phyloP scores from a whole-genome alignment of 2,329 filamentous ascomycete species.

The Delphinella strobiligena region DNA sequence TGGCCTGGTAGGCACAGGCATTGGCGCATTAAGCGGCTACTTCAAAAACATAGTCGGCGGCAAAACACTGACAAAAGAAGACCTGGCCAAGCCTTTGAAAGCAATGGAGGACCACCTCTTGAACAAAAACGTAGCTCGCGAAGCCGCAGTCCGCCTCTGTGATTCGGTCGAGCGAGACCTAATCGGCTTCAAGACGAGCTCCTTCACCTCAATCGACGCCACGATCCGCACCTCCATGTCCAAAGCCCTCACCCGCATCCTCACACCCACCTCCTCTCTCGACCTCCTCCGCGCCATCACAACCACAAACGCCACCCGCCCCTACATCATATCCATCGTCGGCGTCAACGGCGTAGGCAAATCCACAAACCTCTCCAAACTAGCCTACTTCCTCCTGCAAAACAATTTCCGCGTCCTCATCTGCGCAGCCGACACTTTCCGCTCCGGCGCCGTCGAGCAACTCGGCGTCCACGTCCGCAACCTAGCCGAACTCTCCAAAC shows the following conservation, averaged over 20 bases:
- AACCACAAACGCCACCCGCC: slow-evolving; percentile 57
- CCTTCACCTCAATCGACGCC: slow-evolving; percentile 71
- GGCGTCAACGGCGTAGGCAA: slow-evolving; percentile 98
- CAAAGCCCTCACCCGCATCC: slow-evolving; percentile 82
- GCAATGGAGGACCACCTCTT: slow-evolving; percentile 92
- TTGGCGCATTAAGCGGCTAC: slow-evolving; percentile 73
- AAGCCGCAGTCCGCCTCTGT: slow-evolving; percentile 83
- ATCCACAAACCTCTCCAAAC: slow-evolving; percentile 94
- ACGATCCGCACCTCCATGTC: slow-evolving; percentile 82
- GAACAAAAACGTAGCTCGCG: slow-evolving; percentile 90
- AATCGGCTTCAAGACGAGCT: slow-evolving; percentile 79
- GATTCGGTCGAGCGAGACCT: slow-evolving; percentile 85
- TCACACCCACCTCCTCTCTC: slow-evolving; percentile 88
- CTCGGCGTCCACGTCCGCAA: slow-evolving; percentile 91
- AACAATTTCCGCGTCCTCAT: slow-evolving; percentile 95
- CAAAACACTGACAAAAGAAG: slow-evolving; percentile 57
- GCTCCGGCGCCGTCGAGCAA: slow-evolving; percentile 93
- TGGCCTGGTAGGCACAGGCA: slow-evolving; percentile 64
- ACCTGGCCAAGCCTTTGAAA: slow-evolving; percentile 85
- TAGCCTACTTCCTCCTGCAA: slow-evolving; percentile 93
- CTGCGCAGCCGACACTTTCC: slow-evolving; percentile 91
- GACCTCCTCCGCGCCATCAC: slow-evolving; percentile 92
- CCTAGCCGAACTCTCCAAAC: slow-evolving; percentile 71
- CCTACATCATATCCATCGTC: slow-evolving; percentile 96
- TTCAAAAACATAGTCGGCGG: slow-evolving; percentile 66